Percentiles rank a stretch among this genome's conserved stretches.
Conservation (phyloP, 768 basidiomycete genomes). For the Suillus sp. region DNA sequence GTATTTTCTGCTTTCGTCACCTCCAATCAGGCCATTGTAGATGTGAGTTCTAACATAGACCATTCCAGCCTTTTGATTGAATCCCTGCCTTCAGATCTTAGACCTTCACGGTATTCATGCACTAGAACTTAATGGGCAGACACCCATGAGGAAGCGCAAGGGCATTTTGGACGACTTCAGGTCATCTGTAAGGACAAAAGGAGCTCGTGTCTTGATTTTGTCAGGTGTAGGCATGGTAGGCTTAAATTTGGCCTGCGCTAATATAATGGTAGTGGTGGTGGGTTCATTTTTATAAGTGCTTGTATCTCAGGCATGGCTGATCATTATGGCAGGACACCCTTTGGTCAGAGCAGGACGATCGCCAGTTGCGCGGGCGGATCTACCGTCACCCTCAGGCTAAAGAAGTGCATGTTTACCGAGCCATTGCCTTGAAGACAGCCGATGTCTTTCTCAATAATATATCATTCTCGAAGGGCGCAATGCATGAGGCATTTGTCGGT, state of each 20-base stretch:
- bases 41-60: background rate
- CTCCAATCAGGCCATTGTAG: background rate
- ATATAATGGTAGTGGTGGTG: background rate
- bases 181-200: background rate
- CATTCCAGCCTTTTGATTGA: background rate
- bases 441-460: background rate
- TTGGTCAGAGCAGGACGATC: conserved; percentile 1
- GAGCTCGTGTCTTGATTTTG: background rate
- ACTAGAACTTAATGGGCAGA: background rate
- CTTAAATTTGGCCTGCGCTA: background rate
- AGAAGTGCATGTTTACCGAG: background rate
- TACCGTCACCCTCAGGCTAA: background rate
- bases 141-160: conserved; percentile 3
- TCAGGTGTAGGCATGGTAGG: background rate
- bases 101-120: background rate
- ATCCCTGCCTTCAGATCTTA: background rate
- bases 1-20: background rate
- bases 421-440: background rate
- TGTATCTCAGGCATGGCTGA: background rate
- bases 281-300: background rate
- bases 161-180: background rate
- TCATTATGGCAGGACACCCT: background rate
- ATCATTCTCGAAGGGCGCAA: background rate
- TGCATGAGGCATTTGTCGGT: background rate
- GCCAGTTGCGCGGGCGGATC: background rate